Base-by-base conservation (phyloP, 345 rosid species). In the Eucalyptus viminalis region DNA sequence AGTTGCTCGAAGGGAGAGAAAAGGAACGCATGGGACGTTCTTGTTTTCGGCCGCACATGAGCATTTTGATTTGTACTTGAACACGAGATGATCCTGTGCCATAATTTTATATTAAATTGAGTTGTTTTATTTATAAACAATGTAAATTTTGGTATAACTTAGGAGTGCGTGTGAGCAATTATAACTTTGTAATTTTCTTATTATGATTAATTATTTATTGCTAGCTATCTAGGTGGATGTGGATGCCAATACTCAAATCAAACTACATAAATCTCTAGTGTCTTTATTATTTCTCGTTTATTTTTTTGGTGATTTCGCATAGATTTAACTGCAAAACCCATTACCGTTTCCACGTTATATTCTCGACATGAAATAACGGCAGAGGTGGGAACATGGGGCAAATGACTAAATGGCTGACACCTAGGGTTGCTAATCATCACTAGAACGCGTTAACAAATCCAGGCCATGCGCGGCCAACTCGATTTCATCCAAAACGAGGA, bases 241-340 rank as follows among this genome's bases (percentile, higher is more conserved):
- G 6, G 1, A 16, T 51, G 4, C 7, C 21, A 0, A 16, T 51
- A 51, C 0, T 51, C 54, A 0, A 16, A 51, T 16, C 21, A 16
- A 51, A 51, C 7, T 2, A 51, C 21, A 1, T 51, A 51, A 51
- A 51, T 51, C 0, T 51, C 8, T 0, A 2, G 0, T 51, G 0
- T 51, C 1, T 3, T 3, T 6, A 51, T 51, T 16, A 0, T 6
- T 16, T 0, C 8, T 16, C 2, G 0, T 51, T 51, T 51, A 16
- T 16, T 51, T 51, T 0, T 51, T 16, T 51, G 7, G 4, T 51
- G 4, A 51, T 51, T 51, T 51, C 21, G 0, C 54, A 51, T 51
- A 3, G 4, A 0, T 51, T 51, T 16, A 51, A 6, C 1, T 51
- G 21, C 54, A 51, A 51, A 51, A 16, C 0, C 4, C 53, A 50